Percentiles rank a stretch among this genome's conserved stretches.
These are phyloP conservation scores for Boletus pseudopeckii DNA, from an alignment of 768 basidiomycete species.

Conservation along the genomic window DNA sequence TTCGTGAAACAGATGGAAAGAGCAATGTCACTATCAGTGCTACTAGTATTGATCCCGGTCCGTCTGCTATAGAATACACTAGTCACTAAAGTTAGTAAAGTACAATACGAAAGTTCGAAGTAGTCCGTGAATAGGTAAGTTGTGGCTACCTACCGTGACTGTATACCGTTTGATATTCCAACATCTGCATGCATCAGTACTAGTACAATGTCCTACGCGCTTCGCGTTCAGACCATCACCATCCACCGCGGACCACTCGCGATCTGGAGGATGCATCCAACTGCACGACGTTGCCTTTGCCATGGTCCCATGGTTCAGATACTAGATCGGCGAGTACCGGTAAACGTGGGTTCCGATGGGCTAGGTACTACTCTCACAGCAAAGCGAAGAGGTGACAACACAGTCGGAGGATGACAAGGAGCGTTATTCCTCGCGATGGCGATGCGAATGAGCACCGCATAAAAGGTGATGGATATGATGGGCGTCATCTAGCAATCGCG, in stretches of 20 bases:
- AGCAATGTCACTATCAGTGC: background rate
- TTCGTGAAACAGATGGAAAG: background rate
- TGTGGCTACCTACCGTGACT: no score
- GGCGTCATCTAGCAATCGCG: constrained; percentile 11
- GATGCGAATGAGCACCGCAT: constrained; percentile 18
- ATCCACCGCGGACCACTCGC: background rate
- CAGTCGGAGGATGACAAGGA: background rate
- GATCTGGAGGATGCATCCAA: background rate
- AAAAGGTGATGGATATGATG: constrained; percentile 21
- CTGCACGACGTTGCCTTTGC: background rate
- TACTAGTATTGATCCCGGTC: no score
- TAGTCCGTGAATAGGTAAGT: no score
- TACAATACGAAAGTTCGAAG: no score
- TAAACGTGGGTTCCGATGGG: background rate
- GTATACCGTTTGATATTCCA: no score
- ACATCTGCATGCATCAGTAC: background rate
- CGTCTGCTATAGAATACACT: no score
- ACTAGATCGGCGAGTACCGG: constrained; percentile 14
- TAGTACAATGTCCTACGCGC: background rate
- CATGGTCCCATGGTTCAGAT: background rate
- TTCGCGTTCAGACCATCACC: background rate
- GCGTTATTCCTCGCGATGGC: constrained; percentile 8
- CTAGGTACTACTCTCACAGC: constrained; percentile 2
- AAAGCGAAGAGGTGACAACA: constrained; percentile 17
- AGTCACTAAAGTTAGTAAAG: no score